Base-by-base conservation (phyloP, 2,329 filamentous ascomycete species). In the Sporothrix variecibatus region DNA sequence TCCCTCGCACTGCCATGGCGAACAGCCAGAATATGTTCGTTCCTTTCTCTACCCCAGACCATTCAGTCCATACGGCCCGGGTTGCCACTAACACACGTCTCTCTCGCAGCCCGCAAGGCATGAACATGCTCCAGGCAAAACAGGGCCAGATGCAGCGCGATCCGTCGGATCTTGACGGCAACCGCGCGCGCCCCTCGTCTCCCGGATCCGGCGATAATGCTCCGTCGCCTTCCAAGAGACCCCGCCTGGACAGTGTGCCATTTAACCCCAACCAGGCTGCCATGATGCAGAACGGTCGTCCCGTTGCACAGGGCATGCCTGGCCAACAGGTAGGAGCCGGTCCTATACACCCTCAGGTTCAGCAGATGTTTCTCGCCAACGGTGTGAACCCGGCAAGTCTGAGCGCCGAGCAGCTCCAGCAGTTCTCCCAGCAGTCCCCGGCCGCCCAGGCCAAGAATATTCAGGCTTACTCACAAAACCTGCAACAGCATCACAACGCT, bases 201-300 rank as follows among this genome's bases (percentile, higher is more conserved):
- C 95, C 95, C 8, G 90, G 91, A 70, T 92, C 92, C 51, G 91
- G 91, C 72, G 95, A 98, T 72, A 96, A 96, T 79, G 94, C 94
- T 34, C 94, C 94, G 4, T 98, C 95, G 43, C 95, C 95, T 1
- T 95, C 93, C 76, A 98, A 98, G 85, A 90, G 95, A 79, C 93
- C 91, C 74, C 93, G 95, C 74, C 88, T 97, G 75, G 93, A 95
- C 77, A 91, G 92, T 79, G 89, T 87, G 46, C 87, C 87, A 11
- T 94, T 94, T 83, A 93, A 93, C 81, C 90, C 91, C 76, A 91
- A 91, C 80, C 92, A 91, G 78, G 84, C 84, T 74, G 86, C 84
- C 76, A 92, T 95, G 88, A 92, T 92, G 84, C 89, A 90, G 73
- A 94, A 93, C 82, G 92, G 92, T 78, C 89, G 90, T 81, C 92